A percentile compares a stretch with the other conserved stretches of the same genome.
Conservation (phyloP, 2,329 filamentous ascomycete species). For the Aspergillus tubingensis region DNA sequence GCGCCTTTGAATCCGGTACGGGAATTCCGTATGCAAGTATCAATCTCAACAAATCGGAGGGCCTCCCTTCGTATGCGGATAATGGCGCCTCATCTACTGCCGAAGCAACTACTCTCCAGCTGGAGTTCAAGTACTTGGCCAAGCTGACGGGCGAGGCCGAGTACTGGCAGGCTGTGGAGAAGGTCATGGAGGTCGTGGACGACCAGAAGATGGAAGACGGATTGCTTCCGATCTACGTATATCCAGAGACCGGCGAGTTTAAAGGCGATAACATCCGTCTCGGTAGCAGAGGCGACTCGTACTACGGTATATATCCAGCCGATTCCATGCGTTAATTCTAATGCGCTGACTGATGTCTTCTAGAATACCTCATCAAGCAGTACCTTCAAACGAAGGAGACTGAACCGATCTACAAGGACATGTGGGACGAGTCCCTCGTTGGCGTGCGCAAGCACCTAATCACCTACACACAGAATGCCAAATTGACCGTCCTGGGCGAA, state of each 20-base stretch:
- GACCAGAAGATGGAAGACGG: constrained; percentile 77
- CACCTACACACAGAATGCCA: constrained; percentile 77
- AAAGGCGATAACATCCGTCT: constrained; percentile 82
- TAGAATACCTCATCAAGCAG: constrained; percentile 96
- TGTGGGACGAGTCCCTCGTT: constrained; percentile 85
- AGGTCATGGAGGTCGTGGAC: constrained; percentile 88
- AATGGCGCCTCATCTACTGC: constrained; percentile 89
- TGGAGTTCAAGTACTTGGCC: constrained; percentile 96
- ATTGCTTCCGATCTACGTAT: constrained; percentile 87
- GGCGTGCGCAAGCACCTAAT: constrained; percentile 91
- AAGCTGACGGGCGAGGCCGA: constrained; percentile 89
- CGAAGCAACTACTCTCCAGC: constrained; percentile 86
- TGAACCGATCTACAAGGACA: constrained; percentile 81
- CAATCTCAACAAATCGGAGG: constrained; percentile 75
- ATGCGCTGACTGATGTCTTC: constrained; percentile 11
- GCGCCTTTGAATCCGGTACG: constrained; percentile 83
- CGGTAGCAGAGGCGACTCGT: constrained; percentile 92
- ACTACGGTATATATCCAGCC: constrained; percentile 62
- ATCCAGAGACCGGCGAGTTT: constrained; percentile 76
- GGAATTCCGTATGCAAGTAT: constrained; percentile 90
- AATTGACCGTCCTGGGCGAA: constrained; percentile 89
- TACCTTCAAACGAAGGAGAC: constrained; percentile 89
- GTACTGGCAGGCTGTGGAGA: constrained; percentile 91
- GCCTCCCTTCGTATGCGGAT: constrained; percentile 79
- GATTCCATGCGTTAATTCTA: neutral